Evolutionary conservation across 2,329 filamentous ascomycete genomes (phyloP).

Genomic region (Sporothrix brasiliensis): DNA sequence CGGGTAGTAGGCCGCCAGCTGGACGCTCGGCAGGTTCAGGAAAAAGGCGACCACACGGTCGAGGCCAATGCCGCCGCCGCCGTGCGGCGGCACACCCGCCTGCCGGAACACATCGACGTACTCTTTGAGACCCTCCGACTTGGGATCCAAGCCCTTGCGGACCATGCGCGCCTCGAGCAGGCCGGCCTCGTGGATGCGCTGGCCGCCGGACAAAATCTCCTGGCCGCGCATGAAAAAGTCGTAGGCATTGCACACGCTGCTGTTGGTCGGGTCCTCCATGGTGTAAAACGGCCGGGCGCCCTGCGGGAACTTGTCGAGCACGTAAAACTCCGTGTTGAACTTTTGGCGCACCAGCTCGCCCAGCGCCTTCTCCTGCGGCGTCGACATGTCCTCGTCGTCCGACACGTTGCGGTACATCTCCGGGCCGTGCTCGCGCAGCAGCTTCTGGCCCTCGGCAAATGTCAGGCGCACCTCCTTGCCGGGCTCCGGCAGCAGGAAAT

Average conservation of each 20-base stretch:
- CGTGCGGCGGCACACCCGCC: constrained; percentile 84
- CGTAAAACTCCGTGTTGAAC: constrained; percentile 94
- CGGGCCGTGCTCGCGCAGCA: constrained; percentile 74
- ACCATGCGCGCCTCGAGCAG: constrained; percentile 78
- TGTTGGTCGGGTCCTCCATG: constrained; percentile 71
- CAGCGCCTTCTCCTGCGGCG: constrained; percentile 84
- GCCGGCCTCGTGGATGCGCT: constrained; percentile 81
- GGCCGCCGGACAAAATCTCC: constrained; percentile 88
- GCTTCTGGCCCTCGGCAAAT: constrained; percentile 76
- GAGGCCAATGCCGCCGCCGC: constrained; percentile 84
- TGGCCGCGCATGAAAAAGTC: constrained; percentile 93
- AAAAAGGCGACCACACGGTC: constrained; percentile 78
- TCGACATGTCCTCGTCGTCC: constrained; percentile 79
- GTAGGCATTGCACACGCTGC: constrained; percentile 62
- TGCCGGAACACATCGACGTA: constrained; percentile 80
- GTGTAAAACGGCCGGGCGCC: constrained; percentile 89
- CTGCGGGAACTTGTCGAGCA: constrained; percentile 94
- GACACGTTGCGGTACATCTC: constrained; percentile 67
- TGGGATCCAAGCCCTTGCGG: constrained; percentile 77
- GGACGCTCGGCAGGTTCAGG: constrained; percentile 60
- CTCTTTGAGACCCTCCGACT: constrained; percentile 73
- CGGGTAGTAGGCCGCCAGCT: constrained; percentile 61
- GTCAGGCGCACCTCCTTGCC: constrained; percentile 76
- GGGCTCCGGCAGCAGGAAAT: constrained; percentile 72
- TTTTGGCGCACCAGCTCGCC: constrained; percentile 84